phyloP scores from a whole-genome alignment of 78 protist species.

The Trichosphaerium sp. region DNA sequence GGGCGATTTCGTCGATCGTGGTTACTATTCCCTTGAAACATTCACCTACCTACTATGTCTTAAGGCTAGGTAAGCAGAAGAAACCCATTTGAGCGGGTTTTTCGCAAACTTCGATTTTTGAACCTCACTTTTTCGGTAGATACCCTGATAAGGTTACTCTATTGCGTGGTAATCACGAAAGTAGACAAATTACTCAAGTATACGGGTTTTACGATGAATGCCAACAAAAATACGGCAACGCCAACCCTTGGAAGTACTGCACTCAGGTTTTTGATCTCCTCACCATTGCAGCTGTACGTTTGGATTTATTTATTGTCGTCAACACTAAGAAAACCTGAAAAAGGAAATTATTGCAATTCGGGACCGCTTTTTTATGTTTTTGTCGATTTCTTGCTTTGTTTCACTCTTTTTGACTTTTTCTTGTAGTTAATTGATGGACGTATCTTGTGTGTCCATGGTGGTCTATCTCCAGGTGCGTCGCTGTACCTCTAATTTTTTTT shows the following conservation, averaged over 20 bases:
- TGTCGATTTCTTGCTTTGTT: background rate
- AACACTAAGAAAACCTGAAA: no score
- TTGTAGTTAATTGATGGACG: conserved; percentile 73
- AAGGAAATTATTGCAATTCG: background rate
- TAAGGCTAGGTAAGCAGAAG: conserved; percentile 63
- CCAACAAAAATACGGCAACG: conserved; percentile 91
- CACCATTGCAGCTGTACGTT: conserved; percentile 75
- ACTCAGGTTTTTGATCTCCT: conserved; percentile 90
- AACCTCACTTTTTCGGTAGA: conserved; percentile 3
- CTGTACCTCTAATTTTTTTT: no score
- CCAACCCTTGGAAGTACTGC: conserved; percentile 86
- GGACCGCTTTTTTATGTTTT: background rate
- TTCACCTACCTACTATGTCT: conserved; percentile 78
- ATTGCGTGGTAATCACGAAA: conserved; percentile 95
- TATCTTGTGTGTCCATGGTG: conserved; percentile 96
- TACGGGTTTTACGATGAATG: conserved; percentile 98
- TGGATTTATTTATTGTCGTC: no score
- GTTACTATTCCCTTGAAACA: conserved; percentile 91
- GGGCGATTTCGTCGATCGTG: conserved; percentile 99
- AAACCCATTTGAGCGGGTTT: background rate
- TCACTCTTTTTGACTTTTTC: background rate
- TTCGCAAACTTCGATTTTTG: background rate
- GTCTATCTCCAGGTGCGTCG: conserved; percentile 79
- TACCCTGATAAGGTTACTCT: conserved; percentile 82
- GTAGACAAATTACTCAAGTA: conserved; percentile 90